A percentile compares a stretch with the other conserved stretches of the same genome.
These are phyloP conservation scores for Persicaria maculosa DNA, from an alignment of 148 eudicot species.

Conservation along the genomic window DNA sequence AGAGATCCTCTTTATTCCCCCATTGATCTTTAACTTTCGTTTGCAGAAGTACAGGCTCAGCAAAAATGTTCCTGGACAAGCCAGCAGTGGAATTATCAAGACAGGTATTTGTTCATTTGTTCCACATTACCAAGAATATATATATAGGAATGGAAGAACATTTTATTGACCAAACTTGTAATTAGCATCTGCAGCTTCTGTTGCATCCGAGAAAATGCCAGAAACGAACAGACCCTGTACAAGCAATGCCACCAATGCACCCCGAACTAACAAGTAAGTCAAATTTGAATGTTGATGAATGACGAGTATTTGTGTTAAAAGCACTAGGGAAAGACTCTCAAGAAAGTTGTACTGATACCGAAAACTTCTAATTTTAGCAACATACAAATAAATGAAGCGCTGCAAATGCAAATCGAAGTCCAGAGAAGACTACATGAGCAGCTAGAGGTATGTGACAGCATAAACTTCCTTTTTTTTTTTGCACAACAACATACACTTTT, in stretches of 20 bases:
- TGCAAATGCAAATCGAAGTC: conserved; percentile 92
- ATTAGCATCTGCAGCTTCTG: conserved; percentile 22
- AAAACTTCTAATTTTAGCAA: conserved; percentile 35
- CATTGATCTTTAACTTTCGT: background rate
- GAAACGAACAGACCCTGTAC: conserved; percentile 45
- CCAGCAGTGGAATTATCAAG: conserved; percentile 29
- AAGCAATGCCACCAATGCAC: conserved; percentile 36
- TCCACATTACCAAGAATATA: background rate
- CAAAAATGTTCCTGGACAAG: conserved; percentile 45
- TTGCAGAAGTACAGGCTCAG: conserved; percentile 59
- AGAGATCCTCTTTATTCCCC: background rate
- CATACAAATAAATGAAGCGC: conserved; percentile 69
- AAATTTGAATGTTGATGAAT: conserved; percentile 9
- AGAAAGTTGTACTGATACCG: conserved; percentile 9
- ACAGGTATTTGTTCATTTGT: conserved; percentile 17
- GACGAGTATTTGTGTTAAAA: background rate
- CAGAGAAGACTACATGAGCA: conserved; percentile 88
- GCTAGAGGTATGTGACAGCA: conserved; percentile 63
- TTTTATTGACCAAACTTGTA: background rate
- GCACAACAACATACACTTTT: background rate
- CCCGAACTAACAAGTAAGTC: conserved; percentile 57
- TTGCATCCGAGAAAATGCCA: conserved; percentile 34
- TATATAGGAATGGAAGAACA: background rate
- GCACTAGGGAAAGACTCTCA: background rate
- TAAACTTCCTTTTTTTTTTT: background rate